Evolutionary conservation across 1,284 basidiomycete genomes (phyloP).

Genomic region (Trametes hirsuta): DNA sequence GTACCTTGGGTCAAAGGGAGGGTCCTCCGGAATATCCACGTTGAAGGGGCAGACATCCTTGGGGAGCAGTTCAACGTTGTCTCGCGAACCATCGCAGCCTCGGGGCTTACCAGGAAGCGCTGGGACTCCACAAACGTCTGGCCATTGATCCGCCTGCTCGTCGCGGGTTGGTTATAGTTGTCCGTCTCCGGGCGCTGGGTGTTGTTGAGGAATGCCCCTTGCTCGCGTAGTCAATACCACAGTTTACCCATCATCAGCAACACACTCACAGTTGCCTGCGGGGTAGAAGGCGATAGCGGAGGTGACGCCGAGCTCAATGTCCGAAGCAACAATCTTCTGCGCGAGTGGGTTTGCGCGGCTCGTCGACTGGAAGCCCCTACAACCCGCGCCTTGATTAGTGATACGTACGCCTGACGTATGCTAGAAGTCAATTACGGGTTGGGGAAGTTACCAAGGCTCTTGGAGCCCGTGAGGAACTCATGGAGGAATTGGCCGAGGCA

Average conservation of each 20-base stretch:
- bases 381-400: neutral
- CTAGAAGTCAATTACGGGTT: constrained; percentile 47
- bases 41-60: constrained; percentile 44
- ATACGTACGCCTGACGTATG: neutral
- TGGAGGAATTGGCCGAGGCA: constrained; percentile 65
- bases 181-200: constrained; percentile 46
- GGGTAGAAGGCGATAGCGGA: constrained; percentile 46
- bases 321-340: constrained; percentile 55
- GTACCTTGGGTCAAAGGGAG: constrained; percentile 57
- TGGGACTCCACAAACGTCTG: constrained; percentile 56
- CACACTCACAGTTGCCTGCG: constrained; percentile 52
- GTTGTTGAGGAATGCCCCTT: constrained; percentile 54
- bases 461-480: constrained; percentile 54
- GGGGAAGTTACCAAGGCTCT: constrained; percentile 38
- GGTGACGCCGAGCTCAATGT: constrained; percentile 50
- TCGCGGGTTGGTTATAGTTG: constrained; percentile 55
- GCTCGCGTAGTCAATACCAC: neutral
- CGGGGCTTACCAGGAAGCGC: constrained; percentile 50
- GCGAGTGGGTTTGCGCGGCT: constrained; percentile 57
- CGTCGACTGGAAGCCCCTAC: constrained; percentile 57
- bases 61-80: neutral
- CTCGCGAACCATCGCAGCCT: neutral
- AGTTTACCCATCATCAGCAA: neutral
- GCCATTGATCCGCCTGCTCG: constrained; percentile 51
- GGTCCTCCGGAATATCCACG: constrained; percentile 49